Percentiles rank a stretch among this genome's conserved stretches.
These are phyloP conservation scores for Phylloboletellus chloephorus DNA, from an alignment of 1,284 basidiomycete species.

Conservation along the genomic window DNA sequence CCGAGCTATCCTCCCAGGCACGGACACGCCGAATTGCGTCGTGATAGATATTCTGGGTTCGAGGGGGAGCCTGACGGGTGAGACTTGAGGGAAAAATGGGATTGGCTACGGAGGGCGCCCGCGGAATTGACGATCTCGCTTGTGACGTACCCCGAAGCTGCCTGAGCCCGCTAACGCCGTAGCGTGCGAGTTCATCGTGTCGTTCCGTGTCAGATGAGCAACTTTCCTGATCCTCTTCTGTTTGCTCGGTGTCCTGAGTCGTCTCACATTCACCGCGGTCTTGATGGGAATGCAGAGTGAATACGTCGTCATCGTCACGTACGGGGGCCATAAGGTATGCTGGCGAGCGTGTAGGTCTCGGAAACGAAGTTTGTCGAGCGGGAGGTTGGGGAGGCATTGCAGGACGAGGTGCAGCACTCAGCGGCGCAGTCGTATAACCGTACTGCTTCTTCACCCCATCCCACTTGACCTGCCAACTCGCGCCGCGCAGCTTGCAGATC, in stretches of 20 bases:
- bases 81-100: constrained; percentile 23
- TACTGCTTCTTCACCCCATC: constrained; percentile 55
- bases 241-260: constrained; percentile 19
- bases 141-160: constrained; percentile 21
- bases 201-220: constrained; percentile 25
- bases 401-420: constrained; percentile 9
- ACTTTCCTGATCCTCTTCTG: constrained; percentile 13
- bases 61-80: constrained; percentile 28
- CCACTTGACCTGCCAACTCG: constrained; percentile 77
- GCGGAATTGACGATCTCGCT: constrained; percentile 16
- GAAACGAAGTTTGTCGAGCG: constrained; percentile 16
- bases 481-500: constrained; percentile 69
- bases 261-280: constrained; percentile 32
- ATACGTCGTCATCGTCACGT: constrained; percentile 38
- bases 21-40: constrained; percentile 13
- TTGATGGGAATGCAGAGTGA: constrained; percentile 43
- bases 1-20: constrained; percentile 38
- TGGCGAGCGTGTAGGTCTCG: constrained; percentile 16
- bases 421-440: constrained; percentile 32
- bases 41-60: constrained; percentile 17
- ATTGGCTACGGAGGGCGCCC: constrained; percentile 21
- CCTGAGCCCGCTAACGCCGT: constrained; percentile 9
- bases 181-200: constrained; percentile 10
- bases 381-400: constrained; percentile 12
- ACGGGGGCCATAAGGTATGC: constrained; percentile 23